Evolutionary conservation across 108 stramenopile genomes (phyloP).

Genomic region (Nitzschia sp.): DNA sequence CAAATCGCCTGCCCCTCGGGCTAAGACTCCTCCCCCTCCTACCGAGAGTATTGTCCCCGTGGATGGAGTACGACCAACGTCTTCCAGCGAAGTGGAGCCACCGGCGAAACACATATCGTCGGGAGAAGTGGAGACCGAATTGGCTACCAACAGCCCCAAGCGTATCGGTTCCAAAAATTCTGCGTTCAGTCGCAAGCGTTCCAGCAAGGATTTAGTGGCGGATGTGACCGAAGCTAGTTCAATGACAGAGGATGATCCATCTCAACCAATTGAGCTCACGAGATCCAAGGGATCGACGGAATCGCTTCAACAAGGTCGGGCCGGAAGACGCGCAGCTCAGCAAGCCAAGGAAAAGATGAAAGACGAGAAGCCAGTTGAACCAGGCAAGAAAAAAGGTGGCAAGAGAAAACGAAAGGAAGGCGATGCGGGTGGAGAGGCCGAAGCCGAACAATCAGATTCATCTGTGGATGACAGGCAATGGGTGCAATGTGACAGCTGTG

Average conservation of each 20-base stretch:
- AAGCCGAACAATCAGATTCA: slow-evolving; percentile 31
- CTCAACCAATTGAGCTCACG: not conserved
- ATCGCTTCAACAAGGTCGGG: slow-evolving; percentile 25
- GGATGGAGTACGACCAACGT: not conserved
- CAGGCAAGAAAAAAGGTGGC: slow-evolving; percentile 41
- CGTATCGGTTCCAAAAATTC: not conserved
- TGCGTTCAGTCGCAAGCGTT: not conserved
- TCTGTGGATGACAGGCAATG: slow-evolving; percentile 60
- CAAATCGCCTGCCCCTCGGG: slow-evolving; percentile 15
- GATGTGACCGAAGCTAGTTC: not conserved
- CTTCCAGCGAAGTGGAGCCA: not conserved
- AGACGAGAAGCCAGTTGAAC: slow-evolving; percentile 9
- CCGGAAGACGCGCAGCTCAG: slow-evolving; percentile 68
- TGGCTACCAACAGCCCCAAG: slow-evolving; percentile 2
- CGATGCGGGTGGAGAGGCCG: slow-evolving; percentile 29
- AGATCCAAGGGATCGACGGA: slow-evolving; percentile 7
- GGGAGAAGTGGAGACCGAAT: not conserved
- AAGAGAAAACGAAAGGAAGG: slow-evolving; percentile 38
- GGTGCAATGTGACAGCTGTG: slow-evolving; percentile 88
- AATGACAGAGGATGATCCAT: not conserved
- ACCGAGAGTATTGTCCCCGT: no score
- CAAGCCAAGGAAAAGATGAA: slow-evolving; percentile 64
- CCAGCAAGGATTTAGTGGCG: not conserved
- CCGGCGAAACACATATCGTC: not conserved
- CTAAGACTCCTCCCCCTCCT: not conserved